Conservation (phyloP, 2,329 filamentous ascomycete species). For the Colletotrichum sp. region DNA sequence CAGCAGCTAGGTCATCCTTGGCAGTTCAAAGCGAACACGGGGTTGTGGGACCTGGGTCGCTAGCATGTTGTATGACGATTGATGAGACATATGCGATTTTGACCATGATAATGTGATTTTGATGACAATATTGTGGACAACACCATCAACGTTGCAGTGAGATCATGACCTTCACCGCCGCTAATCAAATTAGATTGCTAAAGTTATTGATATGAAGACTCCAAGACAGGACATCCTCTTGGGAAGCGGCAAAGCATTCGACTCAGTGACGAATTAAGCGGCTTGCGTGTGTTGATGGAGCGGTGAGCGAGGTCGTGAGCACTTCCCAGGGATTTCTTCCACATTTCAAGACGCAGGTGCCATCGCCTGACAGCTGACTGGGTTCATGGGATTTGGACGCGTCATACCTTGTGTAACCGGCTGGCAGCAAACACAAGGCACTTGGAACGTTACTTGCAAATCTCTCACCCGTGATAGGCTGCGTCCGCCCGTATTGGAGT, state of each 20-base stretch:
- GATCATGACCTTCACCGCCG: background rate
- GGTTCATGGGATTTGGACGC: background rate
- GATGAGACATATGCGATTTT: background rate
- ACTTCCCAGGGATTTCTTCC: background rate
- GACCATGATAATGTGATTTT: background rate
- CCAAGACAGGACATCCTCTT: fast-evolving
- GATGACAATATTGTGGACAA: background rate
- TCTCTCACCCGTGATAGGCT: background rate
- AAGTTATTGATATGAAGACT: background rate
- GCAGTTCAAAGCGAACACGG: background rate
- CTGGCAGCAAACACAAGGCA: background rate
- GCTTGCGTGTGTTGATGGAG: background rate
- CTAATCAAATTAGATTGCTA: background rate
- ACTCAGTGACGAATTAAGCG: background rate
- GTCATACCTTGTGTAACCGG: background rate
- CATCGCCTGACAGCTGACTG: background rate
- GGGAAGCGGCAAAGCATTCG: background rate
- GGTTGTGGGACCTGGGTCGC: background rate
- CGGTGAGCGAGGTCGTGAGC: background rate
- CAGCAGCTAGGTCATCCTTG: background rate
- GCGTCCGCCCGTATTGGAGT: background rate
- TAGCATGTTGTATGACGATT: background rate
- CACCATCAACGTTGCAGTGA: fast-evolving
- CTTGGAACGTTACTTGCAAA: background rate
- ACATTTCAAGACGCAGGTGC: background rate